Evolutionary conservation across 2,329 filamentous ascomycete genomes (phyloP).

Genomic region (Gyromitra esculenta): DNA sequence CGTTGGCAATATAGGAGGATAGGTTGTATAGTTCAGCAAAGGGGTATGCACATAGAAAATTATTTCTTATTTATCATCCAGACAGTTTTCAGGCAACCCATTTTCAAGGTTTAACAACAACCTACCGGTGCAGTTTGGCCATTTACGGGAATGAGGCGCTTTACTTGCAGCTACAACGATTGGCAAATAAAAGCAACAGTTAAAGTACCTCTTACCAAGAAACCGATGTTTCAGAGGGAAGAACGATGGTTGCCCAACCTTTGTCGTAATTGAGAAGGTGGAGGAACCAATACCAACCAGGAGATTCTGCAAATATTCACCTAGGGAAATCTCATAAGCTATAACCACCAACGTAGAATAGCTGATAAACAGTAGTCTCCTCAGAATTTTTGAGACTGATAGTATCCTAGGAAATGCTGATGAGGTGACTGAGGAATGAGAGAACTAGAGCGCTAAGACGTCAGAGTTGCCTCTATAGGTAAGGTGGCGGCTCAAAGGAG

Average conservation of each 20-base stretch:
- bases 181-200: not conserved
- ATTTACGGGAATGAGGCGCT: not conserved
- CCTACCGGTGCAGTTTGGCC: not conserved
- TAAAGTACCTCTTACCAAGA: not conserved
- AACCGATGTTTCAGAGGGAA: not conserved
- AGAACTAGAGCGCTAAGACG: too few relatives aligned
- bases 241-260: not conserved
- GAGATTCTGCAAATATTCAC: too few relatives aligned
- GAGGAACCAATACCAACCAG: too few relatives aligned
- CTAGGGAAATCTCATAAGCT: too few relatives aligned
- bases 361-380: too few relatives aligned
- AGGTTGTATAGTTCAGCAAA: not conserved
- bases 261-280: not conserved
- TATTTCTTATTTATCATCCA: constrained; percentile 6
- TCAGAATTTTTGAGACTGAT: too few relatives aligned
- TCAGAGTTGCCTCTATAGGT: too few relatives aligned
- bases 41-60: not conserved
- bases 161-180: not conserved
- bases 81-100: constrained; percentile 11
- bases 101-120: not conserved
- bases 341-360: too few relatives aligned
- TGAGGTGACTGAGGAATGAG: too few relatives aligned
- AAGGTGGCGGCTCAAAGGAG: too few relatives aligned
- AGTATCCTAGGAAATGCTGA: too few relatives aligned
- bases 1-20: not conserved